These are phyloP conservation scores for Austroboletus novae-zelandiae DNA, from an alignment of 1,284 basidiomycete genomes.

Conservation along the genomic window DNA sequence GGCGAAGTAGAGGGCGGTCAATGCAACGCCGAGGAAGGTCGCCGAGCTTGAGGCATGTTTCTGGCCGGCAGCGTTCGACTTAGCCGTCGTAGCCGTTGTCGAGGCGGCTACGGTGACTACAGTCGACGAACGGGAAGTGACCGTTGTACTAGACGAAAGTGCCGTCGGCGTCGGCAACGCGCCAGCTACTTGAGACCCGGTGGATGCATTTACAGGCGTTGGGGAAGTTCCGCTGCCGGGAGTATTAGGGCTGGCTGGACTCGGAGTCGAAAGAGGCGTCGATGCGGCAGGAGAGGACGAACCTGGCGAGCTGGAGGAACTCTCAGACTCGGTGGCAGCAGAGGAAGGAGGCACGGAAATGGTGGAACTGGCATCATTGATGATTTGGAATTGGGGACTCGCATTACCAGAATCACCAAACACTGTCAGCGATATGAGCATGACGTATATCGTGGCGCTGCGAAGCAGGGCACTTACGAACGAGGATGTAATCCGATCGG, in stretches of 20 bases:
- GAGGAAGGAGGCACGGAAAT: slow-evolving; percentile 12
- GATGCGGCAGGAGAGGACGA: slow-evolving; percentile 9
- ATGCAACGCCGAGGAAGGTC: slow-evolving; percentile 12
- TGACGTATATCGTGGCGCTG: neutral
- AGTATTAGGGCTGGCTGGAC: slow-evolving; percentile 1
- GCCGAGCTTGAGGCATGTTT: slow-evolving; percentile 16
- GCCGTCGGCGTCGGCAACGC: neutral
- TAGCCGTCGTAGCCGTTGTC: slow-evolving; percentile 9
- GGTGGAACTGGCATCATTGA: slow-evolving; percentile 22
- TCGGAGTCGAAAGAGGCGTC: slow-evolving; percentile 8
- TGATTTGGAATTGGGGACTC: slow-evolving; percentile 44
- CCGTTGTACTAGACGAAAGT: neutral
- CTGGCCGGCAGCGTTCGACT: slow-evolving; percentile 26
- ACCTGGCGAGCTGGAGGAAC: neutral
- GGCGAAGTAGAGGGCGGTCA: slow-evolving; percentile 15
- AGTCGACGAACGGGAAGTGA: slow-evolving; percentile 6
- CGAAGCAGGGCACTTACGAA: slow-evolving; percentile 35
- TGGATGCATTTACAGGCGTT: neutral
- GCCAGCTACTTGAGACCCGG: neutral
- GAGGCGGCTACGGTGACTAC: slow-evolving; percentile 6
- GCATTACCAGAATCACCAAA: slow-evolving; percentile 44
- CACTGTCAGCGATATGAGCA: slow-evolving; percentile 21
- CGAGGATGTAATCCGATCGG: slow-evolving; percentile 45
- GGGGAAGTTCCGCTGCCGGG: neutral
- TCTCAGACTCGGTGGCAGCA: slow-evolving; percentile 2